These are phyloP conservation scores for Triticum turgidum DNA, from an alignment of 176 grass and related monocot genomes.

Conservation along the genomic window DNA sequence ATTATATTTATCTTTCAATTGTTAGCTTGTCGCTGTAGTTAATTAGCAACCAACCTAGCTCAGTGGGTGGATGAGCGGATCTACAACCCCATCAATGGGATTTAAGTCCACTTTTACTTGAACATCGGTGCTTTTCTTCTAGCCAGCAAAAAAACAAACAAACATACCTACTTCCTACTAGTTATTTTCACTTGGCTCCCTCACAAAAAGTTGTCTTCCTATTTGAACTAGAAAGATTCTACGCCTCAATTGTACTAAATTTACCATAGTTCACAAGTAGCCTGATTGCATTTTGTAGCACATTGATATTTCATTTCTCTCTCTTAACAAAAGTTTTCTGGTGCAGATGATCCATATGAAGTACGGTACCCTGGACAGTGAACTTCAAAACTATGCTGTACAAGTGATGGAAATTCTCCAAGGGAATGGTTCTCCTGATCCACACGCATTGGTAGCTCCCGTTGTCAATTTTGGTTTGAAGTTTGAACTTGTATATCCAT, in stretches of 20 bases:
- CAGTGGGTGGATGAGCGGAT: not conserved
- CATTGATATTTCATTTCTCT: slow-evolving; percentile 7
- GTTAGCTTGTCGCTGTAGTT: not conserved
- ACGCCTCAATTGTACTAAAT: not conserved
- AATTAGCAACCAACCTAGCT: slow-evolving; percentile 15
- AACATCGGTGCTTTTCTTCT: not conserved
- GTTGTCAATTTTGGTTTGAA: slow-evolving; percentile 27
- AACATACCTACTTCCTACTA: not conserved
- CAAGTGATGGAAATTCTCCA: slow-evolving; percentile 84
- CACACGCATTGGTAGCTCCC: slow-evolving; percentile 72
- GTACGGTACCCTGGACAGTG: slow-evolving; percentile 63
- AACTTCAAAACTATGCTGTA: slow-evolving; percentile 86
- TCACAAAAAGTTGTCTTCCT: not conserved
- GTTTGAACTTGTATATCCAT: not conserved
- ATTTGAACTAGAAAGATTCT: slow-evolving; percentile 16
- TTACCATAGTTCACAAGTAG: not conserved
- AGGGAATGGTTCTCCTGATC: slow-evolving; percentile 71
- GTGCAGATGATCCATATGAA: slow-evolving; percentile 87
- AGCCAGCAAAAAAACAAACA: not conserved
- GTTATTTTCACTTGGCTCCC: not conserved
- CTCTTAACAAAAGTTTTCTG: slow-evolving; percentile 14
- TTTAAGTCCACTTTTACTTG: not conserved
- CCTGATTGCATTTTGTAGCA: not conserved
- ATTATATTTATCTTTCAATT: slow-evolving; percentile 21
- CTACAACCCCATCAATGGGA: not conserved